These are phyloP conservation scores for Passalora sequoiae DNA, from an alignment of 2,329 filamentous ascomycete species.

Conservation along the genomic window DNA sequence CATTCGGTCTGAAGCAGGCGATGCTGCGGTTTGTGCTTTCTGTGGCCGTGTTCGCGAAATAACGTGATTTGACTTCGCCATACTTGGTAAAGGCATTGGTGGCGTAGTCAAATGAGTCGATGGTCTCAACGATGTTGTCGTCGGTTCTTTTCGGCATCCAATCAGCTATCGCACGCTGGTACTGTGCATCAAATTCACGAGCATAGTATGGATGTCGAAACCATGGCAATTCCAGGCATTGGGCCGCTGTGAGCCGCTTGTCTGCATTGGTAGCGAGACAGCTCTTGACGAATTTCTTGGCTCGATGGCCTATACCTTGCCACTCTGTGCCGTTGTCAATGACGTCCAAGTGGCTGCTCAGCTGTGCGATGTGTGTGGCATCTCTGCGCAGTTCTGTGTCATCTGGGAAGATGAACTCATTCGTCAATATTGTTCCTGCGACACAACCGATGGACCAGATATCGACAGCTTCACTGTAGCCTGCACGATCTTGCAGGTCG, in stretches of 20 bases:
- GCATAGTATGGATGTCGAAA: conserved; percentile 49
- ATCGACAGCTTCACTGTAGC: conserved; percentile 56
- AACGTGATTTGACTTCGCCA: conserved; percentile 7
- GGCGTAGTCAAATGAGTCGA: conserved; percentile 15
- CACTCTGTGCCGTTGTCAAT: conserved; percentile 44
- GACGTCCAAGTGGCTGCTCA: conserved; percentile 34
- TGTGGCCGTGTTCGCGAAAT: conserved; percentile 9
- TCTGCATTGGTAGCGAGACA: conserved; percentile 49
- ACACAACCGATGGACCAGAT: conserved; percentile 60
- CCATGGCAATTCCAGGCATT: conserved; percentile 53
- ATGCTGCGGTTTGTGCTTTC: background rate
- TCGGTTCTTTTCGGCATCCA: conserved; percentile 42
- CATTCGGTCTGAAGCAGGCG: conserved; percentile 9
- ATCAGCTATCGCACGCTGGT: conserved; percentile 44
- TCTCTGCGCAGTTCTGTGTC: conserved; percentile 24
- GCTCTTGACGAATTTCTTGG: conserved; percentile 51
- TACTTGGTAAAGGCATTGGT: background rate
- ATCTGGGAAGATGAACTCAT: conserved; percentile 44
- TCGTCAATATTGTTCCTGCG: conserved; percentile 48
- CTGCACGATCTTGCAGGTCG: conserved; percentile 24
- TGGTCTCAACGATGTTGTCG: conserved; percentile 12
- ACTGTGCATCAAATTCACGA: conserved; percentile 46
- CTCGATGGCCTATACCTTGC: conserved; percentile 35
- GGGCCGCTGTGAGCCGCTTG: conserved; percentile 47
- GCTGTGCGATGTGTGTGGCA: conserved; percentile 11